phyloP scores from a whole-genome alignment of 441 rosid species.

The Theobroma grandiflorum region DNA sequence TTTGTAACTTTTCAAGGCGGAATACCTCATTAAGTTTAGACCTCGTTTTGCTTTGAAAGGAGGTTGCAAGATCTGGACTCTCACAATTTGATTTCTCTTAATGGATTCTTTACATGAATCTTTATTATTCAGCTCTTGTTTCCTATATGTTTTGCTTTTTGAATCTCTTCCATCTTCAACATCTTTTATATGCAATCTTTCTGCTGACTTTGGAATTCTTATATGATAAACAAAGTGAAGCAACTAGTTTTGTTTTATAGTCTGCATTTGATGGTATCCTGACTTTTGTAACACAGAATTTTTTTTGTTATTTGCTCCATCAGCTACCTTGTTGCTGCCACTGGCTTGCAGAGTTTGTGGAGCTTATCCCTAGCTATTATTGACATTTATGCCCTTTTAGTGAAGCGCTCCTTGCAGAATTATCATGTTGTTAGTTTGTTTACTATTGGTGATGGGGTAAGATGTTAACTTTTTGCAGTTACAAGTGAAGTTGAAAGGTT shows the following conservation, averaged over 20 bases:
- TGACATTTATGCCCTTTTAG: conserved; percentile 72
- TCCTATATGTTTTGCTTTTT: not conserved
- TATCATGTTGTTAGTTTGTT: conserved; percentile 57
- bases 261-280: conserved; percentile 6
- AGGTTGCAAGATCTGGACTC: conserved; percentile 15
- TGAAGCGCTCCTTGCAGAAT: conserved; percentile 75
- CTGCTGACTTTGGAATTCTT: not conserved
- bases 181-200: not conserved
- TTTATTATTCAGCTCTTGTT: not conserved
- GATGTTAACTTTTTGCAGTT: conserved; percentile 26
- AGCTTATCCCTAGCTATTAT: conserved; percentile 63
- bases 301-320: conserved; percentile 36
- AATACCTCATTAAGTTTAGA: not conserved
- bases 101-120: not conserved
- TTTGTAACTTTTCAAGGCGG: conserved; percentile 5
- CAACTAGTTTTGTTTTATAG: not conserved
- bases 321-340: conserved; percentile 85
- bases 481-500: conserved; percentile 2
- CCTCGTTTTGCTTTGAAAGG: conserved; percentile 5
- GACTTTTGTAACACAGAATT: conserved; percentile 28
- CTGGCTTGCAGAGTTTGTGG: conserved; percentile 81
- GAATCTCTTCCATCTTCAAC: not conserved
- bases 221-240: not conserved
- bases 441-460: conserved; percentile 82
- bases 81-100: conserved; percentile 5